These are phyloP conservation scores for Multifurca ochricompacta DNA, from an alignment of 768 basidiomycete species.

Conservation along the genomic window DNA sequence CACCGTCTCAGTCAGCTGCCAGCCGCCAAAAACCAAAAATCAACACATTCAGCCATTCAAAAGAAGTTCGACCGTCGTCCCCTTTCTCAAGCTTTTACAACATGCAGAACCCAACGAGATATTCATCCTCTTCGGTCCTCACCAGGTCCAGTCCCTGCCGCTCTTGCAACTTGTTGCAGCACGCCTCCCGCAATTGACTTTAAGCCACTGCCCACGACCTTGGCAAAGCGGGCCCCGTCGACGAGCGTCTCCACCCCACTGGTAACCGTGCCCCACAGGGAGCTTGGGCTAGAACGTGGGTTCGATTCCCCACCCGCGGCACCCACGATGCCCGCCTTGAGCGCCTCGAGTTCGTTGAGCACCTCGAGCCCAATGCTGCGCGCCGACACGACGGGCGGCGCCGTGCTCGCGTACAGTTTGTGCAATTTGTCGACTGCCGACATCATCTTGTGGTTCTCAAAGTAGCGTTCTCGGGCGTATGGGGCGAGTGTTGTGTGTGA, in stretches of 20 bases:
- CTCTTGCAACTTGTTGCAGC: constrained; percentile 26
- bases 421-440: constrained; percentile 84
- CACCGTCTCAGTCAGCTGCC: too few relatives aligned
- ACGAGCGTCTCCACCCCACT: constrained; percentile 40
- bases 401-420: constrained; percentile 69
- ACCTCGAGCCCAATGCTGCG: constrained; percentile 85
- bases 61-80: too few relatives aligned
- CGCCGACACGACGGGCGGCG: constrained; percentile 72
- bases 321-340: constrained; percentile 83
- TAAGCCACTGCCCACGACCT: constrained; percentile 24
- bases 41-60: too few relatives aligned
- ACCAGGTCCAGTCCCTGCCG: not conserved
- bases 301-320: constrained; percentile 47
- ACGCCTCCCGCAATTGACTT: constrained; percentile 26
- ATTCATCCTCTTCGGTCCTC: not conserved
- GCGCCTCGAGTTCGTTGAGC: constrained; percentile 74
- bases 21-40: too few relatives aligned
- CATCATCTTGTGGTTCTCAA: constrained; percentile 81
- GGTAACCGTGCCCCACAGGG: constrained; percentile 27
- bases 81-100: too few relatives aligned
- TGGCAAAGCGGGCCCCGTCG: constrained; percentile 29
- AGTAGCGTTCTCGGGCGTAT: constrained; percentile 77
- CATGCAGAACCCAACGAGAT: too few relatives aligned
- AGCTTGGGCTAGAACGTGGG: constrained; percentile 10
- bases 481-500: constrained; percentile 65